A percentile compares a stretch with the other conserved stretches of the same genome.
Conservation (phyloP, 495 filamentous ascomycete species). For the Platismatia glauca region DNA sequence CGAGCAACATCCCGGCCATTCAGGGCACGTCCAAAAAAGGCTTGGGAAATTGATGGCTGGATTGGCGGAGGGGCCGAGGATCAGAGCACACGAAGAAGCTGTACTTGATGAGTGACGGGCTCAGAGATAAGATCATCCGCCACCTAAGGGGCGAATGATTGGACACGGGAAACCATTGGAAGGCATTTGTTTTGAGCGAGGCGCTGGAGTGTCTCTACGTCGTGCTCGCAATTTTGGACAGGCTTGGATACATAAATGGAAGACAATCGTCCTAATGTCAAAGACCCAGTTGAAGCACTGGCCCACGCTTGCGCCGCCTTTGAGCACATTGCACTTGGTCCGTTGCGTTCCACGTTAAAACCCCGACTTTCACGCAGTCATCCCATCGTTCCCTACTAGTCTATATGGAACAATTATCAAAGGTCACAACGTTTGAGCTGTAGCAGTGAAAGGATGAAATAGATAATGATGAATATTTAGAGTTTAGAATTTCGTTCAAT, state of each 20-base stretch:
- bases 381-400: background rate
- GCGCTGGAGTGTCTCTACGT: background rate
- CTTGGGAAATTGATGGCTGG: constrained; percentile 23
- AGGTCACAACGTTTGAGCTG: background rate
- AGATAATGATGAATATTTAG: background rate
- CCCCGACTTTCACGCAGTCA: too few species aligned
- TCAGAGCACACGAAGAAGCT: background rate
- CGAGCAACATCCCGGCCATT: constrained; percentile 7
- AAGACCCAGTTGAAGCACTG: background rate
- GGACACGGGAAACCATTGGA: too few species aligned
- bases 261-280: background rate
- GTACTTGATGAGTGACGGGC: background rate
- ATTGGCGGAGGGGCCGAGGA: constrained; percentile 17
- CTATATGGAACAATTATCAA: background rate
- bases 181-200: constrained; percentile 3
- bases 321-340: background rate
- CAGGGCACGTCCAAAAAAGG: constrained; percentile 9
- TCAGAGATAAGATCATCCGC: background rate
- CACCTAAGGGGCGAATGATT: background rate
- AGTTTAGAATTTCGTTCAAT: background rate
- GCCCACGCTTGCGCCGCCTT: background rate
- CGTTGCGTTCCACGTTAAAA: too few species aligned
- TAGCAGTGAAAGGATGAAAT: background rate
- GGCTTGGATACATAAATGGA: background rate
- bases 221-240: background rate